Base-by-base conservation (phyloP, 176 grass and related monocot genomes). In the Chloris gayana region DNA sequence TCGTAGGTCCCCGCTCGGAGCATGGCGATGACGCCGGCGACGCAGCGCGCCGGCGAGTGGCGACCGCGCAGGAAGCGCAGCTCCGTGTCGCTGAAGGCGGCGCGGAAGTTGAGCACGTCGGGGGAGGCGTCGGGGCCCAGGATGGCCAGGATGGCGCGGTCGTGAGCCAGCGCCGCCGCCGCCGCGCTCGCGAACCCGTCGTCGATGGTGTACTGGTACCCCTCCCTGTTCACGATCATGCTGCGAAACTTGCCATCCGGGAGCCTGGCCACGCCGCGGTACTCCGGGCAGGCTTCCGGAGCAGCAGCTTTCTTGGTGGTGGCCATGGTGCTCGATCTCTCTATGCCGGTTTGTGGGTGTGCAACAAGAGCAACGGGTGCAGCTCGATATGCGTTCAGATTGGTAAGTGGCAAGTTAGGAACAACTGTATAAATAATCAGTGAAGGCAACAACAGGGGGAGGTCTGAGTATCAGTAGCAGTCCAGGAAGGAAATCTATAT, bases 31-130 rank as follows among this genome's bases (percentile, higher is more conserved):
- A 82, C 31, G 7, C 21, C 58, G 6, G 22, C 4, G 32, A 31
- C 18, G 2, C 25, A 29, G 25, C 42, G 69, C 2, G 30, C 9
- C 1, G 57, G 57, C 0, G 57, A 57, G 32, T 82, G 69, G 14
- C 18, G 69, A 3, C 80, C 59, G 1, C 9, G 21, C 29, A 82
- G 70, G 70, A 82, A 54, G 1, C 70, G 58, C 9, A 74, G 15
- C 42, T 82, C 80, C 17, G 70, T 82, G 41, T 74, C 31, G 31
- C 80, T 82, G 32, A 82, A 82, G 24, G 58, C 70, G 14, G 59
- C 58, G 5, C 70, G 44, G 9, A 82, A 74, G 80, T 82, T 74
- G 59, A 73, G 46, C 44, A 22, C n/a, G 1, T 17, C 3, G 0
- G 44, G 1, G 1, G 42, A 26, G 0, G 70, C 71, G 10, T 21